Evolutionary conservation across 2,329 filamentous ascomycete genomes (phyloP), one percentile per base, ranked within the genome.

Genomic region (Rachicladosporium sp.): DNA sequence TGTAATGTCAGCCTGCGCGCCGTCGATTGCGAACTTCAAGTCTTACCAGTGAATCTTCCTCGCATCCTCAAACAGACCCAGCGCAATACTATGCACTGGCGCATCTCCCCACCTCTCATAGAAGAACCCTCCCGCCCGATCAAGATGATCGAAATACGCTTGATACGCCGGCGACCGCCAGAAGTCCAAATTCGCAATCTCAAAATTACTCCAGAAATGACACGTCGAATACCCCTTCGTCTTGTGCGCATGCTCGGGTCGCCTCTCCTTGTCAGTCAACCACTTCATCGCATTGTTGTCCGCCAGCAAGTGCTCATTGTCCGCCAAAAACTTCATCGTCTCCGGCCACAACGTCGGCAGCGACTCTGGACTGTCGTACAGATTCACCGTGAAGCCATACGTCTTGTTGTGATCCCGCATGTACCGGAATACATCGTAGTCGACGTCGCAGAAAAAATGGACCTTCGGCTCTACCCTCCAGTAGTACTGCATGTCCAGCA

Each of bases 191-290:
- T 95, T 86, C 35, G 76, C 89, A 52, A 98, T 89, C 64, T 98
- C 91, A 53, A 98, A 98, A 63, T 98, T 98, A 54, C 81, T 91
- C 91, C 91, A 98, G 70, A 98, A 98, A 63, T 98, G 91, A 61
- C 91, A 98, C 2, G 91, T 96, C 29, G 86, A 93, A 68, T 94
- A 98, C 29, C 91, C 91, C 53, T 93, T 82, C 5, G 89, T 89
- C 46, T 80, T 76, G 39, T 71, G 60, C 56, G 86, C 85, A 61
- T 93, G 82, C 10, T 85, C 76, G 1, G 89, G 88, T 36, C 91
- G 75, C 35, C 79, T 73, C 41, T 71, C 63, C 45, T 74, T 76
- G 59, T 98, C 91, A 1, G 80, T 83, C 45, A 98, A 63, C 89
- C 89, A 98, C 29, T 74, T 71, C 65, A 89, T 75, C 42, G 91